Evolutionary conservation across 306 rosid species (phyloP).

Genomic region (Arachis hypogaea): DNA sequence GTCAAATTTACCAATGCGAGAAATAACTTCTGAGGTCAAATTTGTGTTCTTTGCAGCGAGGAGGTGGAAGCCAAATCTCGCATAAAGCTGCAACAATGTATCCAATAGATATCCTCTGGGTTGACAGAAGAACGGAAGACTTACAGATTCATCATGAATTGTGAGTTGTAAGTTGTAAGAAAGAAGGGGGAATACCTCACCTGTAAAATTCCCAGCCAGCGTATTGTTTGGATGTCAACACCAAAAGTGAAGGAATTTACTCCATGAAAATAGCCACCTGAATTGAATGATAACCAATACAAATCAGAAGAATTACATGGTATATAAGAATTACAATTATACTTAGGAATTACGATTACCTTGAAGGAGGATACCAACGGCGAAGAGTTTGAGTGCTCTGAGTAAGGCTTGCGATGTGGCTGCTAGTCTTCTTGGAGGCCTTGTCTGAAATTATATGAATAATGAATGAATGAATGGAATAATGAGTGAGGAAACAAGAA

Average conservation of each 20-base stretch:
- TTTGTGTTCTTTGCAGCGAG: conserved; percentile 45
- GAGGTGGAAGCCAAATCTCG: conserved; percentile 76
- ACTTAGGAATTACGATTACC: conserved; percentile 42
- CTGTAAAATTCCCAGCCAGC: conserved; percentile 88
- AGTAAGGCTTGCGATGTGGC: conserved; percentile 68
- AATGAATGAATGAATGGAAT: too few species aligned
- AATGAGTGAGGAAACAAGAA: not conserved
- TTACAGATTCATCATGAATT: conserved; percentile 8
- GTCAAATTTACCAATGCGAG: conserved; percentile 62
- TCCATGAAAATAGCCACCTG: conserved; percentile 97
- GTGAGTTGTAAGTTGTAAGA: not conserved
- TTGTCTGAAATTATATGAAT: conserved; percentile 47
- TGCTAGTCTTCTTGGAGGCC: conserved; percentile 45
- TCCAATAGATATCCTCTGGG: conserved; percentile 89
- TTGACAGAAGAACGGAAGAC: conserved; percentile 20
- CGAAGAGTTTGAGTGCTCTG: conserved; percentile 63
- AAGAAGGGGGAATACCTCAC: conserved; percentile 32
- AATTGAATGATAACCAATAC: conserved; percentile 30
- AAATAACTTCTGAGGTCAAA: conserved; percentile 51
- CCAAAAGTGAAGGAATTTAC: conserved; percentile 75
- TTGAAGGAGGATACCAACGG: conserved; percentile 81
- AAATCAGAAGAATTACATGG: too few species aligned
- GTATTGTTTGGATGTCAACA: conserved; percentile 71
- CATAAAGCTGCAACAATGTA: conserved; percentile 77
- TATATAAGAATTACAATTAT: too few species aligned